Conservation (phyloP, 495 filamentous ascomycete species). For the Penicillium soppii region DNA sequence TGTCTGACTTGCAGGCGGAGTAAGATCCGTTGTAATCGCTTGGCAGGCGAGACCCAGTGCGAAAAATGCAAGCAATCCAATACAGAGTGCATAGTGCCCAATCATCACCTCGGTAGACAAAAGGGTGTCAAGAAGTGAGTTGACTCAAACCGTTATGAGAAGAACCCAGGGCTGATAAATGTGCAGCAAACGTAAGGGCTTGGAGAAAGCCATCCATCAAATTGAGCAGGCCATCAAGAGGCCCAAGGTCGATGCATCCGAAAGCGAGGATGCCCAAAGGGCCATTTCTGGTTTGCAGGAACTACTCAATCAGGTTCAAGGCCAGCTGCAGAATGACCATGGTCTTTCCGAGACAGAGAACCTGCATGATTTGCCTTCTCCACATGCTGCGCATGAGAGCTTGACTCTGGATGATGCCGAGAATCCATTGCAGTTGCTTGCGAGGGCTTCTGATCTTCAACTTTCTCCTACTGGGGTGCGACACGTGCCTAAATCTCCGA, state of each 20-base stretch:
- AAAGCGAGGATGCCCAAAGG: slow-evolving; percentile 50
- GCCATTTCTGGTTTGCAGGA: slow-evolving; percentile 56
- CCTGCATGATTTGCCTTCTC: slow-evolving; percentile 22
- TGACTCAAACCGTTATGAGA: background rate
- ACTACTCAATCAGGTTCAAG: slow-evolving; percentile 49
- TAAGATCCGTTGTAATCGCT: slow-evolving; percentile 65
- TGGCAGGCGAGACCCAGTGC: slow-evolving; percentile 49
- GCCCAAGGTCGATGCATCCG: slow-evolving; percentile 48
- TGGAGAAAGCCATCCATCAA: slow-evolving; percentile 71
- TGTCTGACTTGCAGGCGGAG: slow-evolving; percentile 67
- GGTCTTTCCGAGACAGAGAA: slow-evolving; percentile 27
- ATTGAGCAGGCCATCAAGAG: slow-evolving; percentile 70
- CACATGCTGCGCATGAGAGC: slow-evolving; percentile 39
- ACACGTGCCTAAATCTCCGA: slow-evolving; percentile 14
- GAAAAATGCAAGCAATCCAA: slow-evolving; percentile 60
- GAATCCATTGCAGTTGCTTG: slow-evolving; percentile 69
- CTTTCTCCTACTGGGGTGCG: slow-evolving; percentile 44
- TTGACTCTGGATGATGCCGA: slow-evolving; percentile 70
- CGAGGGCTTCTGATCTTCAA: slow-evolving; percentile 67
- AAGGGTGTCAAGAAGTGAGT: slow-evolving; percentile 75
- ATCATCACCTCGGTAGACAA: slow-evolving; percentile 67
- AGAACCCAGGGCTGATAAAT: slow-evolving; percentile 2
- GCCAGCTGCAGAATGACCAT: slow-evolving; percentile 32
- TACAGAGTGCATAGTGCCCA: slow-evolving; percentile 62
- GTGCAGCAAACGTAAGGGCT: slow-evolving; percentile 65